Percentiles rank a stretch among this genome's conserved stretches.
These are phyloP conservation scores for Lindgomyces ingoldianus DNA, from an alignment of 495 filamentous ascomycete species.

Conservation along the genomic window DNA sequence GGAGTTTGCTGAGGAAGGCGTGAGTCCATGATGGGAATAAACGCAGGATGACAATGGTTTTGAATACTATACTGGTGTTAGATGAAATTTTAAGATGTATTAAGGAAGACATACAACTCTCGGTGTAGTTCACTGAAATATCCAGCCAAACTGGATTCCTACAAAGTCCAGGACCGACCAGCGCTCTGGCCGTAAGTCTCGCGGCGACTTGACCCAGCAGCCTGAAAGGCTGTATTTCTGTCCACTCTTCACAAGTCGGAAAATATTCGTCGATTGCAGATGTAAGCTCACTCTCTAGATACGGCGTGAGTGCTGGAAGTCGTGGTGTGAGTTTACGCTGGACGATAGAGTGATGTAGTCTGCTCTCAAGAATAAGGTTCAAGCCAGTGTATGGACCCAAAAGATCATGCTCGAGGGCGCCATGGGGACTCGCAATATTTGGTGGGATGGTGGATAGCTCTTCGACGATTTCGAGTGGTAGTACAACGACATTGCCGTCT, in stretches of 20 bases:
- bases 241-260: conserved; percentile 1
- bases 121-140: neutral
- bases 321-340: conserved; percentile 2
- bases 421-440: neutral
- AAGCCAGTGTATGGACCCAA: conserved; percentile 4
- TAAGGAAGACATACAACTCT: neutral
- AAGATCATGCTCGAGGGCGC: conserved; percentile 7
- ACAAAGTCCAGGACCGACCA: neutral
- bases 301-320: neutral
- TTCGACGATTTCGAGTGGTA: neutral
- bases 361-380: conserved; percentile 2
- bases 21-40: neutral
- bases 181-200: neutral
- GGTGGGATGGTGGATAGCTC: neutral
- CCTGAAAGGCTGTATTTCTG: neutral
- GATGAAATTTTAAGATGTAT: neutral
- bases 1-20: neutral
- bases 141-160: neutral
- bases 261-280: neutral
- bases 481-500: conserved; percentile 7
- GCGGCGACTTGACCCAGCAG: neutral
- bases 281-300: neutral
- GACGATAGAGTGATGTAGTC: conserved; percentile 7
- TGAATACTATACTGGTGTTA: neutral
- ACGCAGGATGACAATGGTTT: conserved; percentile 9